phyloP scores from a whole-genome alignment of 768 basidiomycete genomes.

The Xanthoconium purpureum region DNA sequence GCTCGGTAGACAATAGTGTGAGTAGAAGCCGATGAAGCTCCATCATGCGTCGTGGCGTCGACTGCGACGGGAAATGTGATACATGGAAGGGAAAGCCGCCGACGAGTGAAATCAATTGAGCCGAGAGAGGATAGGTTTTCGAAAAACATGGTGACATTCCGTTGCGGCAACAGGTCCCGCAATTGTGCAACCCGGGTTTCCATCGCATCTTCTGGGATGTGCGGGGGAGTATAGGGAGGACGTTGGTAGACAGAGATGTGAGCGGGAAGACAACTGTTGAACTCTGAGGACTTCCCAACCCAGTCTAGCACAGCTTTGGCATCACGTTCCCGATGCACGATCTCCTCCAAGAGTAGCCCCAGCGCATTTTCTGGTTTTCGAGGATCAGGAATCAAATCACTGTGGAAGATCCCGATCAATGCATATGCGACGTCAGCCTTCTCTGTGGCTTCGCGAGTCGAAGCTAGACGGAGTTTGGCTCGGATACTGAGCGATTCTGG shows the following conservation, averaged over 20 bases:
- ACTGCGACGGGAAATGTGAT: background rate
- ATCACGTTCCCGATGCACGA: slow-evolving; percentile 5
- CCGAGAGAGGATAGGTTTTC: background rate
- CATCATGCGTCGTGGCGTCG: background rate
- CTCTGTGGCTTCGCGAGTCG: background rate
- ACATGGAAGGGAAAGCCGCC: background rate
- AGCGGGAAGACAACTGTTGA: slow-evolving; percentile 14
- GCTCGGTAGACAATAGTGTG: background rate
- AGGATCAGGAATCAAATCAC: background rate
- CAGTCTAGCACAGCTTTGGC: slow-evolving; percentile 10
- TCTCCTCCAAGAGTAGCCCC: slow-evolving; percentile 7
- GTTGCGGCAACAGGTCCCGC: background rate
- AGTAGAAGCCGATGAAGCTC: background rate
- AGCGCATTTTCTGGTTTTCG: background rate
- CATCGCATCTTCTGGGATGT: background rate
- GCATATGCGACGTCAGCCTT: background rate
- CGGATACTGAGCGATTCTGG: background rate
- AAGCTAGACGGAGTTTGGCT: background rate
- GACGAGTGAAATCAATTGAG: background rate
- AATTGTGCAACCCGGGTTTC: background rate
- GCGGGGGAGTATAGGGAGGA: background rate
- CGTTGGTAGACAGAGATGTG: background rate
- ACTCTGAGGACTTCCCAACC: slow-evolving; percentile 8
- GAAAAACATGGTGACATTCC: background rate
- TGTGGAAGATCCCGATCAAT: background rate